Base-by-base conservation (phyloP, 2,329 filamentous ascomycete species). In the Aquanectria penicillioides region DNA sequence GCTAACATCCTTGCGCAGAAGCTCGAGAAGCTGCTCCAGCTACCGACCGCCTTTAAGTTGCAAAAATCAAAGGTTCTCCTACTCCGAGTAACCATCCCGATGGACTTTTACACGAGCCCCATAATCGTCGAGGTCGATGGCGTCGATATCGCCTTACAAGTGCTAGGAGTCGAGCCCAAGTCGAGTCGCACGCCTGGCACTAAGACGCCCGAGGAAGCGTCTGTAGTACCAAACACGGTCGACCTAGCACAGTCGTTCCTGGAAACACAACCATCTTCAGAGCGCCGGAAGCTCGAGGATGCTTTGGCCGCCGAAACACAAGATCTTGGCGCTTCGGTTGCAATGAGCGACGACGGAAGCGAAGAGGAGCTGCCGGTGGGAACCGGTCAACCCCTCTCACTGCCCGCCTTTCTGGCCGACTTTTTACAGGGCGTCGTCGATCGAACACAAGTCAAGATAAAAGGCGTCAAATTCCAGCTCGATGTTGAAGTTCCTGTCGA, bases 101-200 rank as follows among this genome's bases (percentile, higher is more conserved):
- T 95, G 73, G 92, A 97, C 75, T 89, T 97, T 65, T 93, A 94
- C 74, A 90, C 88, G 50, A 94, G 90, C 66, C 89, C 92, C 23
- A 96, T 98, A 72, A 81, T 86, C 25, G 86, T 94, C 68, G 91
- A 97, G 71, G 84, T 94, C 18, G 88, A 94, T 67, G 93, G 93
- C 17, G 86, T 97, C 60, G 86, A 94, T 64, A 83, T 96, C 26
- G 84, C 88, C 59, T 71, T 92, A 20, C 83, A 82, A 65, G 80
- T 92, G 28, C 67, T 79, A 68, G 62, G 62, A 22, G 41, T 61
- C 13, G 73, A 72, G 13, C 69, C 77, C 61, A 70, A 63, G 67
- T 63, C 31, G 56, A 66, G 37, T 37, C 69, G 49, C 71, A 77
- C 37, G 64, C 74, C 38, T 73, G 89, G 26, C 86, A 68, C 64